Conservation (phyloP, 805 yeast species). For the Peterozyma xylosa region DNA sequence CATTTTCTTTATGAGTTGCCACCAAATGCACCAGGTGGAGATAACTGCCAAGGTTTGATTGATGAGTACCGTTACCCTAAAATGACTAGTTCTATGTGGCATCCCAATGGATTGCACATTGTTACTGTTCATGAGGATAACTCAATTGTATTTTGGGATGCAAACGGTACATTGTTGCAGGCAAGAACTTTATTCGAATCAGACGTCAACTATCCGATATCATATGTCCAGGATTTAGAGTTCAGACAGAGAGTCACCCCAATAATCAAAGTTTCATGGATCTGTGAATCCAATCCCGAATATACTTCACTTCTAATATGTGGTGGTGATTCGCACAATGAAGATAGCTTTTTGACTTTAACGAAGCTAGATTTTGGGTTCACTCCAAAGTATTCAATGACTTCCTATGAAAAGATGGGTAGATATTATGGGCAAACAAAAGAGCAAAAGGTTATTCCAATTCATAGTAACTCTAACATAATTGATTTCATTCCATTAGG, state of each 20-base stretch:
- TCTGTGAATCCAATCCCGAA: constrained; percentile 75
- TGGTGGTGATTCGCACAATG: constrained; percentile 52
- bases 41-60: constrained; percentile 22
- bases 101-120: constrained; percentile 87
- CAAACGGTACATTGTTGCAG: constrained; percentile 62
- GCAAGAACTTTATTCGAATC: constrained; percentile 69
- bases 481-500: constrained; percentile 48
- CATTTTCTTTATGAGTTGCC: constrained; percentile 56
- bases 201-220: constrained; percentile 46
- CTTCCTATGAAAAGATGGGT: constrained; percentile 81
- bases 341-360: constrained; percentile 34
- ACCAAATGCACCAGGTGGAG: constrained; percentile 69
- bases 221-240: constrained; percentile 10
- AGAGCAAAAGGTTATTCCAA: constrained; percentile 48
- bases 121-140: constrained; percentile 78
- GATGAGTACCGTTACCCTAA: constrained; percentile 20
- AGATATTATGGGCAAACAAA: constrained; percentile 59
- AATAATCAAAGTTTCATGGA: constrained; percentile 61
- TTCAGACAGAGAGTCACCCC: constrained; percentile 21
- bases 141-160: constrained; percentile 89
- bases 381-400: constrained; percentile 70
- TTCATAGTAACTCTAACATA: constrained; percentile 37
- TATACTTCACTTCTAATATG: constrained; percentile 63
- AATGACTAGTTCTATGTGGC: constrained; percentile 57
- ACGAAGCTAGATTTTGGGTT: constrained; percentile 68